phyloP scores from a whole-genome alignment of 495 filamentous ascomycete genomes.

The Penicillium dipodomyicola region DNA sequence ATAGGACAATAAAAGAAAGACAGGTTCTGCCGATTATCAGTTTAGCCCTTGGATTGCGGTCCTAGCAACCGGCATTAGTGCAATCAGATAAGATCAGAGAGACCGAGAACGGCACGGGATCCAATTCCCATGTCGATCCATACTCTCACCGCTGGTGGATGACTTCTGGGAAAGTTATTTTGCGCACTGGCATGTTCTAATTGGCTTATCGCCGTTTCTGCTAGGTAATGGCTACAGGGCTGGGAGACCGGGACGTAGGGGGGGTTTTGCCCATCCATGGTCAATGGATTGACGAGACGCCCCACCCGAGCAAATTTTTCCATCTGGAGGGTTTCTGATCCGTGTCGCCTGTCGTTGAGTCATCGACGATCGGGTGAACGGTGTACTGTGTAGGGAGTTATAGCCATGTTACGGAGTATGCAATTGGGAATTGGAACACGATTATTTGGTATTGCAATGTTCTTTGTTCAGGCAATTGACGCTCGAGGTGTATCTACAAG shows the following conservation, averaged over 20 bases:
- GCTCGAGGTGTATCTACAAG: background rate
- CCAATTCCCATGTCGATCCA: slow-evolving; percentile 22
- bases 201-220: slow-evolving; percentile 25
- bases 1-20: no score
- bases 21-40: background rate
- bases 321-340: background rate
- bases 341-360: slow-evolving; percentile 6
- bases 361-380: slow-evolving; percentile 6
- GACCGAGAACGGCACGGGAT: slow-evolving; percentile 17
- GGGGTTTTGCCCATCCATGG: slow-evolving; percentile 15
- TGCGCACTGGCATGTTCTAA: slow-evolving; percentile 1
- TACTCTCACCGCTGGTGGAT: slow-evolving; percentile 18
- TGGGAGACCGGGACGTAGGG: slow-evolving; percentile 8
- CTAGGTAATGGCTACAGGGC: slow-evolving; percentile 22
- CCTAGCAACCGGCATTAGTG: slow-evolving; percentile 25
- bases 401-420: background rate
- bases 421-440: no score
- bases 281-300: slow-evolving; percentile 21
- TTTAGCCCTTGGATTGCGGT: slow-evolving; percentile 17
- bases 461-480: background rate
- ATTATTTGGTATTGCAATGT: background rate
- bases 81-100: slow-evolving; percentile 36
- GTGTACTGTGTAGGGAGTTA: background rate
- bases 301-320: slow-evolving; percentile 7
- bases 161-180: slow-evolving; percentile 17